phyloP scores from a whole-genome alignment of 768 basidiomycete genomes.

The Lactarius akahatsu region DNA sequence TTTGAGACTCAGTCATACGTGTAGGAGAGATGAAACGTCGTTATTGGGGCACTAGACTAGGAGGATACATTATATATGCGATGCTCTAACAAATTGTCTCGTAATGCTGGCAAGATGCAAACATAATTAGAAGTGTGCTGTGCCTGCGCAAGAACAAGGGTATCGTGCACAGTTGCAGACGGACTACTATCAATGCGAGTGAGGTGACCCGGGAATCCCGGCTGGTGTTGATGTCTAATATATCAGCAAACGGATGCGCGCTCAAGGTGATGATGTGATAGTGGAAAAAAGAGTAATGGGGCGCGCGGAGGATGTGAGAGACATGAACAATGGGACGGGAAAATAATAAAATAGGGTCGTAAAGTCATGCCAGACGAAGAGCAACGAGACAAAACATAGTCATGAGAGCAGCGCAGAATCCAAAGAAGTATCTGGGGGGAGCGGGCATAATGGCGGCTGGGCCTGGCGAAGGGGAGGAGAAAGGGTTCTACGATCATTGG shows the following conservation, averaged over 20 bases:
- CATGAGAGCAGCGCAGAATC: conserved; percentile 65
- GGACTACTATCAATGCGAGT: conserved; percentile 33
- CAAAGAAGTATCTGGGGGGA: conserved; percentile 30
- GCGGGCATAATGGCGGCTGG: conserved; percentile 16
- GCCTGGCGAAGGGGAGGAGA: conserved; percentile 8
- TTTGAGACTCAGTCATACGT: not conserved
- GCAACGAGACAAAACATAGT: conserved; percentile 54
- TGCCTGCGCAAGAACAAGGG: conserved; percentile 39
- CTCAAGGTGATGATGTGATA: conserved; percentile 33
- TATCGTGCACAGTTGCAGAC: conserved; percentile 45
- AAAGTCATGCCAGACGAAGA: conserved; percentile 42
- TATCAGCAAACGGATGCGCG: conserved; percentile 30
- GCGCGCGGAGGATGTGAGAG: conserved; percentile 39
- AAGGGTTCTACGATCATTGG: conserved; percentile 7
- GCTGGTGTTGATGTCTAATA: conserved; percentile 32
- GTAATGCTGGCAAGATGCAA: conserved; percentile 46
- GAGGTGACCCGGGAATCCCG: conserved; percentile 28
- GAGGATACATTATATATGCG: conserved; percentile 46
- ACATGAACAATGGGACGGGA: conserved; percentile 38
- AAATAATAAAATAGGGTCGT: conserved; percentile 31
- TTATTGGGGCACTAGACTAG: conserved; percentile 29
- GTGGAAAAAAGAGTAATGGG: conserved; percentile 30
- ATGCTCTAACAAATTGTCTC: conserved; percentile 73
- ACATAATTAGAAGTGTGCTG: conserved; percentile 40
- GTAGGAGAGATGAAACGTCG: conserved; percentile 7